Evolutionary conservation across 768 basidiomycete genomes (phyloP), one percentile per base, ranked within the genome.

Genomic region (Leccinum rimulosum): DNA sequence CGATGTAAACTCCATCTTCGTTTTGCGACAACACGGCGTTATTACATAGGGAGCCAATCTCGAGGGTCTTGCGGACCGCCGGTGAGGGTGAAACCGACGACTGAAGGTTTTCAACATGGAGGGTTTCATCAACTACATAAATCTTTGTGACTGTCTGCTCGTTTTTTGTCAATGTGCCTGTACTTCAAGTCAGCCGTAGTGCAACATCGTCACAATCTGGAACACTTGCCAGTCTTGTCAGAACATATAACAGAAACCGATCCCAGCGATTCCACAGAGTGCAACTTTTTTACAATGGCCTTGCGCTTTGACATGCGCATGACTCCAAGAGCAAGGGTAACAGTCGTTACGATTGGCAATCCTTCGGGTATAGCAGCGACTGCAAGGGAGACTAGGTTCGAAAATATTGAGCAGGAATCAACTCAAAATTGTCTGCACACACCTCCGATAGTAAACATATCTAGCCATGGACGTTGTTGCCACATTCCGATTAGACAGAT

Each of bases 391-490:
- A 98, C 95, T 97, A 57, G 43, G 51, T 55, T 57, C 70, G 3
- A 65, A 61, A 6, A 60, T 22, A 31, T 56, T 64, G 54, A 64
- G 52, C 22, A 60, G 19, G 63, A 30, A 19, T 30, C 31, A 10
- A 9, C 9, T 4, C 12, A 58, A 14, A 25, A 33, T 40, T 5
- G 4, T 28, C 15, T 27, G 35, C 31, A 73, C 85, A 55, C 67
- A 95, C 95, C 95, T 79, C 95, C 95, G 61, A 98, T 98, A 9
- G 95, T 98, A 70, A 98, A 98, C 96, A 98, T 98, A 50, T 96
- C 95, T 11, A 98, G 76, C 95, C 94, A 97, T 10, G 89, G 83
- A 19, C 96, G 81, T 40, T 84, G 78, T 69, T 98, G 95, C 61
- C 87, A 75, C 15, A 95, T 85, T 8, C 95, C 96, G 61, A 98